Base-by-base conservation (phyloP, 1,139 yeast species). In the Wickerhamiella pararugosa region DNA sequence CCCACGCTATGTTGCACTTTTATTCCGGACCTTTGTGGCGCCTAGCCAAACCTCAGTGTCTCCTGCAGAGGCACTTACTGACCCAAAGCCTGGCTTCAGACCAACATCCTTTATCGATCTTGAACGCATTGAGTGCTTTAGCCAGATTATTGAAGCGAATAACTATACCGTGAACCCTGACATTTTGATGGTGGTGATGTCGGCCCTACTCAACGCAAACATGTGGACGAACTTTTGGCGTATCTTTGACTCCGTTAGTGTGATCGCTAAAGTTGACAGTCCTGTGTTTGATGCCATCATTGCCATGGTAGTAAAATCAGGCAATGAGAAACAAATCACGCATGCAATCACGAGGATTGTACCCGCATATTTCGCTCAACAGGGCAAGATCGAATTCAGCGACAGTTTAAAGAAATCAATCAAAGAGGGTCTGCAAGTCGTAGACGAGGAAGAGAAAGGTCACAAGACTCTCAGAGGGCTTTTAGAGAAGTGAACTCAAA, bases 141-240 rank as follows among this genome's bases (percentile, higher is more conserved):
- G 21, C 21, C 21, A 15, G 15, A 10, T 52, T 8, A 36, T 51
- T 1, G 48, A 36, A 39, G 43, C 37, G 25, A 38, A 43, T 3
- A 34, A 37, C 11, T 48, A 39, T 29, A 32, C 50, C 39, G 47
- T 42, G 49, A 45, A 47, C 43, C 43, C 51, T 34, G 55, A 58
- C 25, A 50, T 60, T 2, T 50, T 65, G 25, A 48, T 60, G 2
- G 48, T 66, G 39, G 53, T 62, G 10, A 49, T 68, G 28, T 53
- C 66, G 0, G 57, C 66, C 2, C 58, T 60, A 40, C 64, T 63
- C 21, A 66, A 66, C 45, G 57, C 60, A n/a, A 49, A 51, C 21
- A 52, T 56, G n/a, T 66, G 66, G 65, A 49, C 48, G 9, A 51
- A 55, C 26, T 59, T 65, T 43, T 62, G 63, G 58, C 49, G 54